Conservation (phyloP, 148 eudicot genomes). For the Silene latifolia region DNA sequence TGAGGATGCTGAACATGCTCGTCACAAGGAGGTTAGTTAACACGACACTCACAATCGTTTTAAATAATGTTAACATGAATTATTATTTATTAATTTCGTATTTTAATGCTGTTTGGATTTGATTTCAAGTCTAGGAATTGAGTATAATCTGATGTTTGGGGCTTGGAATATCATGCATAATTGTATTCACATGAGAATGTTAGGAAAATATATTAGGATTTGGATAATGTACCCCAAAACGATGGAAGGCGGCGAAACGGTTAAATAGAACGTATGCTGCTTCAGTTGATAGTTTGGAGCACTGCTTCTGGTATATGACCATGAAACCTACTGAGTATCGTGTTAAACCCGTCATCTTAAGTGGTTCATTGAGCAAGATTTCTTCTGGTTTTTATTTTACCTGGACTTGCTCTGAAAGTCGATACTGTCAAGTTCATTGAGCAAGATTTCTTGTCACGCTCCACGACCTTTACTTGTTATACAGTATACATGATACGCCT, state of each 20-base stretch:
- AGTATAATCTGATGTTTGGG: not conserved
- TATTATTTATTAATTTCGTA: too few species aligned
- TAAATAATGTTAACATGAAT: too few species aligned
- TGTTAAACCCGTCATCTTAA: not conserved
- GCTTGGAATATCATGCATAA: too few species aligned
- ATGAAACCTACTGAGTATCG: not conserved
- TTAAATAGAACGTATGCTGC: not conserved
- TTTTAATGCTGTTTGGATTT: not conserved
- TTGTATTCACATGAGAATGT: too few species aligned
- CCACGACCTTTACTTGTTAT: not conserved
- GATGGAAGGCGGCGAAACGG: too few species aligned
- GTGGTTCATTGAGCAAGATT: not conserved
- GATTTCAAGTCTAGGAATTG: not conserved
- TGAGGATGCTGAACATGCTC: slow-evolving; percentile 55
- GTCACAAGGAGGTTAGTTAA: slow-evolving; percentile 70
- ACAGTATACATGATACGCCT: not conserved
- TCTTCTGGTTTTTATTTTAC: not conserved
- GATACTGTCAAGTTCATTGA: too few species aligned
- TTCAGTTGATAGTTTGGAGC: not conserved
- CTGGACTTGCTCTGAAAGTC: not conserved
- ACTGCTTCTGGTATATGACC: not conserved
- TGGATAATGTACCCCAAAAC: too few species aligned
- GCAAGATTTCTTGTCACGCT: slow-evolving; percentile 4
- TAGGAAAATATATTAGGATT: too few species aligned
- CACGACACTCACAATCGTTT: too few species aligned